Percentiles rank a stretch among this genome's conserved stretches.
Conservation (phyloP, 148 eudicot genomes). For the Oxyria digyna region DNA sequence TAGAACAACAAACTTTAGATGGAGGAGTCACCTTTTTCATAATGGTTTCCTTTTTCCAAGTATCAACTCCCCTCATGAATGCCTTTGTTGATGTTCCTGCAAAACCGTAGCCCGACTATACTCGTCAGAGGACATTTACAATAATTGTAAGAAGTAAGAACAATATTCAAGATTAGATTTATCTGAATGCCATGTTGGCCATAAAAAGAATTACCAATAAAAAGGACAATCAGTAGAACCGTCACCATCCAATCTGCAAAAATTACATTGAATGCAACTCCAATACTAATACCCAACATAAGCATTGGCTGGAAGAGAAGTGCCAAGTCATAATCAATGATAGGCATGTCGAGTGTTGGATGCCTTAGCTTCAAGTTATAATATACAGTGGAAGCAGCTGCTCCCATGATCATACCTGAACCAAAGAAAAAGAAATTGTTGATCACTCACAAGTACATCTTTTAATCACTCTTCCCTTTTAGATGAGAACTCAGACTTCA, state of each 20-base stretch:
- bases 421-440: not conserved
- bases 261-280: slow-evolving; percentile 77
- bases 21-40: slow-evolving; percentile 38
- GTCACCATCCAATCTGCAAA: slow-evolving; percentile 99
- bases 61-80: slow-evolving; percentile 57
- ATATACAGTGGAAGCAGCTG: slow-evolving; percentile 71
- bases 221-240: slow-evolving; percentile 64
- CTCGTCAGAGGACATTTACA: not conserved
- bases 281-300: slow-evolving; percentile 92
- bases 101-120: slow-evolving; percentile 8
- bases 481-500: not conserved
- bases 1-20: not conserved
- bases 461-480: too few species aligned
- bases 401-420: slow-evolving; percentile 97
- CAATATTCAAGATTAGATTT: not conserved
- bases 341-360: slow-evolving; percentile 81
- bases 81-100: slow-evolving; percentile 75
- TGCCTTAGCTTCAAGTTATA: slow-evolving; percentile 78
- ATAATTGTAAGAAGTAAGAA: too few species aligned
- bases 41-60: slow-evolving; percentile 80
- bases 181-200: not conserved
- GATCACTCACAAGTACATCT: not conserved
- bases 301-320: slow-evolving; percentile 94
- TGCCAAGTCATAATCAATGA: slow-evolving; percentile 94
- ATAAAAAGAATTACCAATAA: slow-evolving; percentile 37